Conservation (phyloP, 129 eudicot species). For the Artemisia annua region DNA sequence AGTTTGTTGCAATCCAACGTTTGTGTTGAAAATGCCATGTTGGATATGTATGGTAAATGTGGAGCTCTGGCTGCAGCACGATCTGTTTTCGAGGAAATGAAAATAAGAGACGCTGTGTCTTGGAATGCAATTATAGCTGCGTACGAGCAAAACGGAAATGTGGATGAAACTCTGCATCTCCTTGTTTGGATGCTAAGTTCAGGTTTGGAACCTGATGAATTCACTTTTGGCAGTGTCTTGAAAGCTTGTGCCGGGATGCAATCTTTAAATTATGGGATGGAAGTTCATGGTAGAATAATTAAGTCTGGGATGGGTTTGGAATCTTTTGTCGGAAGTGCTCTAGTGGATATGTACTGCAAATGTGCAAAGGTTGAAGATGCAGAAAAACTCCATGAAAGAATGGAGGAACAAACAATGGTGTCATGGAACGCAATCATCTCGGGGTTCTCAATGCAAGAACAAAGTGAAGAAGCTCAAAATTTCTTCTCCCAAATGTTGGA, state of each 20-base stretch:
- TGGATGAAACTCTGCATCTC: constrained; percentile 53
- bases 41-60: constrained; percentile 95
- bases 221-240: constrained; percentile 79
- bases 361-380: constrained; percentile 77
- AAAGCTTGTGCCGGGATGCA: constrained; percentile 72
- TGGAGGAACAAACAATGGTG: constrained; percentile 68
- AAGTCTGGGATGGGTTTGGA: constrained; percentile 68
- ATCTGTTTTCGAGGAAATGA: constrained; percentile 68
- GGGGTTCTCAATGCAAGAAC: constrained; percentile 54
- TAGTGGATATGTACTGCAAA: constrained; percentile 93
- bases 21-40: constrained; percentile 84
- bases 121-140: constrained; percentile 91
- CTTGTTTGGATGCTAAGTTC: constrained; percentile 69
- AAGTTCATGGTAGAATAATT: constrained; percentile 59
- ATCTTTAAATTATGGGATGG: constrained; percentile 54
- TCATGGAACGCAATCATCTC: constrained; percentile 93
- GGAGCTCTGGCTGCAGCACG: constrained; percentile 64
- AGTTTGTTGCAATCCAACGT: constrained; percentile 41
- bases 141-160: constrained; percentile 73
- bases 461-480: constrained; percentile 73
- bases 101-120: constrained; percentile 67
- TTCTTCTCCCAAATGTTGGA: constrained; percentile 70
- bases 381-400: constrained; percentile 65
- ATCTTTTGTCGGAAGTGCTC: constrained; percentile 63
- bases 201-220: constrained; percentile 75